Percentiles rank a stretch among this genome's conserved stretches.
These are phyloP conservation scores for Triadica sebifera DNA, from an alignment of 345 rosid species.

Conservation along the genomic window DNA sequence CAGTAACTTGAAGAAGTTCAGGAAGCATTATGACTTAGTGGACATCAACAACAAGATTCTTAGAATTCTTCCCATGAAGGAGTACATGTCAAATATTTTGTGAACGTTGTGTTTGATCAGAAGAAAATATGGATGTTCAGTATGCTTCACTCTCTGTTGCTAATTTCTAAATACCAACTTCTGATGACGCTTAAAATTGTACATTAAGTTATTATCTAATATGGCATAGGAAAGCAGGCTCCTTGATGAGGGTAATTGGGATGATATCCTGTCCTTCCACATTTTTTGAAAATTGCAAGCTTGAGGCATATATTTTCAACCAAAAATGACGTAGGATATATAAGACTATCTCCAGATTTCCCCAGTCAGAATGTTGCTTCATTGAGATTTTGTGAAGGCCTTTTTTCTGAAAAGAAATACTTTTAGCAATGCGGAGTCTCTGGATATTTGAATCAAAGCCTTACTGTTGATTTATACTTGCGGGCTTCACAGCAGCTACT, in stretches of 20 bases:
- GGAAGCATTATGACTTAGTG: too few species aligned
- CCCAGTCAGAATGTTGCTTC: neutral
- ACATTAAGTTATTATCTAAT: neutral
- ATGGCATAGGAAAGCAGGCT: neutral
- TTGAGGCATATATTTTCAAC: neutral
- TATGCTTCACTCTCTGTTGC: conserved; percentile 14
- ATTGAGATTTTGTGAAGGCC: neutral
- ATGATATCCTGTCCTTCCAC: neutral
- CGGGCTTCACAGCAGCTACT: neutral
- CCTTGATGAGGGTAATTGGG: neutral
- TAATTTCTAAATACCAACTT: neutral
- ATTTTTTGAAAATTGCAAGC: neutral
- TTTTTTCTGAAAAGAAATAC: neutral
- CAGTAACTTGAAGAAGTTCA: too few species aligned
- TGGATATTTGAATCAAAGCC: neutral
- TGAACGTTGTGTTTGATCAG: neutral
- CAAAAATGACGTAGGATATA: neutral
- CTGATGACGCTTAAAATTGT: neutral
- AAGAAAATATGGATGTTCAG: neutral
- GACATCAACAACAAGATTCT: too few species aligned
- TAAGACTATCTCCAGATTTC: neutral
- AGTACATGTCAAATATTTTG: too few species aligned
- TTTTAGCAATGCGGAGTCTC: neutral
- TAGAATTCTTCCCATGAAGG: too few species aligned
- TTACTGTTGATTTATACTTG: neutral